Evolutionary conservation across 2,329 filamentous ascomycete genomes (phyloP), one percentile per base, ranked within the genome.

Genomic region (Hypoxylon sp.): DNA sequence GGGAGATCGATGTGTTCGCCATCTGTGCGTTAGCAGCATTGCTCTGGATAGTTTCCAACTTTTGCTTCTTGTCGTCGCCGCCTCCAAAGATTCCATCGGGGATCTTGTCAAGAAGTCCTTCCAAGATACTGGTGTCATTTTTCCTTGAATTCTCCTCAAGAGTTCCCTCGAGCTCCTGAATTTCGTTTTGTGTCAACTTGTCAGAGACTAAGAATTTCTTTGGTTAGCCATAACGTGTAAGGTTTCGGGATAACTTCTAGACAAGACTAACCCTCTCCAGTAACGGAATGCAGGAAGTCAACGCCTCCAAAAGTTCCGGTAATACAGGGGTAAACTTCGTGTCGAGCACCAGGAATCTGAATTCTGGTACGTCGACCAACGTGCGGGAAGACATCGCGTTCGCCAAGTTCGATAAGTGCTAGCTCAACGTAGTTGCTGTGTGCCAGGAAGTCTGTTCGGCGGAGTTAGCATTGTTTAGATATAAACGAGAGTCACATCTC

Each of bases 301-400:
- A 97, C 94, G 69, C 94, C 94, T 68, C 94, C 94, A 79, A 98
- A 98, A 5, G 94, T 98, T 65, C 95, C 94, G 1, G 94, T 98
- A 48, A 97, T 87, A 67, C 95, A 83, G 5, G 94, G 94, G 74
- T 92, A 97, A 67, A 97, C 92, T 3, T 85, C 76, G 34, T 84
- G 77, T 21, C 85, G 84, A 63, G 87, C 90, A 48, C 92, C 93
- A 34, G 86, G 83, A 28, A 98, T 85, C 49, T 88, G 83, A 28
- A 97, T 83, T 75, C 84, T 82, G n/a, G 93, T 93, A 73, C 87
- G 82, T 63, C 89, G 86, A 36, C 95, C 95, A 60, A 96, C 93
- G 75, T 97, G 94, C 25, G 95, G 93, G 79, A 98, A 98, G 65
- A 97, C 82, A 67, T 92, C 87, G 5, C 82, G 84, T 80, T 96